Evolutionary conservation across 257 asterid species (phyloP), one percentile per base, ranked within the genome.

Genomic region (Coffea eugenioides): DNA sequence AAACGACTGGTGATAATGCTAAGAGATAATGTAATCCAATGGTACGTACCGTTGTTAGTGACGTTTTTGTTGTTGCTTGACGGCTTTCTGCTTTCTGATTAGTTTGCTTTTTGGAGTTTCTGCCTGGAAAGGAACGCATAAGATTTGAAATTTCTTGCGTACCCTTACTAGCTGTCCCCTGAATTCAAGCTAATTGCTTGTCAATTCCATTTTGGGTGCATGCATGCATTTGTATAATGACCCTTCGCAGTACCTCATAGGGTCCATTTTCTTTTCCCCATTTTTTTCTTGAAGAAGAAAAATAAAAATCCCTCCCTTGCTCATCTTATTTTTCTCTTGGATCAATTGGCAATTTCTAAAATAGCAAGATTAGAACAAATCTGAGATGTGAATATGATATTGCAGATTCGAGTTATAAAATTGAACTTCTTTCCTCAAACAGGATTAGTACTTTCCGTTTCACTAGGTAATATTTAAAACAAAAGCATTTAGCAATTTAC

Each of bases 1-100:
- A 79, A 79, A 23, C 70, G 34, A 80, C 81, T 80, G 84, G n/a
- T 84, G 87, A 82, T 84, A 81, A 78, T 88, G 89, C 80, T 79
- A 67, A 77, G 70, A 66, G 71, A 82, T 79, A 82, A 51, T 79
- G 75, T 75, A 34, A 82, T 85, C 82, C 84, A 71, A 75, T 69
- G 78, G 74, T 83, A 69, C 66, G 79, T 82, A 74, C 71, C 65
- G 13, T 39, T 79, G 82, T 81, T 81, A 66, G 88, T 85, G 89
- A 83, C 80, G 49, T 78, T 80, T 83, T 83, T 76, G 78, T 77
- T 79, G 77, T 84, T 75, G 61, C 48, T 69, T 72, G 80, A 46
- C 83, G 81, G 83, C 80, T 78, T 49, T 57, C 73, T 23, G 16
- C 23, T 75, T 67, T 27, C 43, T 34, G 43, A 73, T 65, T 27